Evolutionary conservation across 768 basidiomycete species (phyloP), one percentile per base, ranked within the genome.

Genomic region (Asterophora lycoperdoides): DNA sequence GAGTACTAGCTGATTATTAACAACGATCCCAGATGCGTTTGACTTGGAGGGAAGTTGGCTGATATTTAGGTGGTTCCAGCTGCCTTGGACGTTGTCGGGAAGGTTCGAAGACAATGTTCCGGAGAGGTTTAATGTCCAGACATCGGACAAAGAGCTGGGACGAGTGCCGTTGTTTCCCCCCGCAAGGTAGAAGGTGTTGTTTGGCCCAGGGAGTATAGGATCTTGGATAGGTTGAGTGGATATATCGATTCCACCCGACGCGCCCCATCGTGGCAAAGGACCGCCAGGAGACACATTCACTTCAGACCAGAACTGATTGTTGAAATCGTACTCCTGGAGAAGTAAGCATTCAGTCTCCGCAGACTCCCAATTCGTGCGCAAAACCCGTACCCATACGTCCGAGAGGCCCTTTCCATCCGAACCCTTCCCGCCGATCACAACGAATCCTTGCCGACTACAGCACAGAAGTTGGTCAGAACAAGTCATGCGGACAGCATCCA

Each of bases 61-160:
- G 39, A 79, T 56, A 6, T 68, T 64, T 32, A 79, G 54, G 52
- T 66, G 72, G 44, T 77, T 71, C 89, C 89, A 92, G 38, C 74
- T 81, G 8, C 75, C 88, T 14, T 57, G 57, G 0, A 78, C 68
- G 42, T 62, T 51, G 43, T 77, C 64, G 2, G 77, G 77, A 28
- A 81, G 61, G 61, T 91, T 91, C 14, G 86, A 77, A 2, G 89
- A 82, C 13, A 92, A 68, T 0, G 81, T 78, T 20, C 89, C 89
- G 9, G 84, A 77, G 11, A 92, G 66, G 49, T 78, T 68, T 36
- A 92, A 67, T 55, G 75, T 74, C 86, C 87, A 92, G 15, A 88
- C 71, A 44, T 90, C 80, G 17, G 84, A 79, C 29, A 89, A 65
- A 30, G 78, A 67, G 50, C 65, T 71, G 28, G 67, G 55, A 2